phyloP scores from a whole-genome alignment of 176 grass and related monocot species.

The Chrysopogon serrulatus region DNA sequence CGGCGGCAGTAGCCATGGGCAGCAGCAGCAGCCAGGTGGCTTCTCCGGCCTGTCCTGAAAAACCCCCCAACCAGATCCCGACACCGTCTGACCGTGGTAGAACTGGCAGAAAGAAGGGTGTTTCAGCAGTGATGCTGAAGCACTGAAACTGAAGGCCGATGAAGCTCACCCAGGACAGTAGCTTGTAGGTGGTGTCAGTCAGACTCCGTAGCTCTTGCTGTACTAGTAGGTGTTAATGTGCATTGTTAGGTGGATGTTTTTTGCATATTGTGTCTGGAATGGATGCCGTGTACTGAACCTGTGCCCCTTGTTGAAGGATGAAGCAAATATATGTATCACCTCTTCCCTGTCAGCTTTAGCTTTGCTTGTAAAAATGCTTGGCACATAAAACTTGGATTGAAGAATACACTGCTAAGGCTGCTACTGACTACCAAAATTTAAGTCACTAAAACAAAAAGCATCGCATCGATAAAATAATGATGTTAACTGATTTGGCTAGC shows the following conservation, averaged over 20 bases:
- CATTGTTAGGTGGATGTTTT: background rate
- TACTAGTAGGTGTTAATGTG: slow-evolving; percentile 17
- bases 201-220: slow-evolving; percentile 10
- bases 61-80: slow-evolving; percentile 12
- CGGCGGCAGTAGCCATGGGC: slow-evolving; percentile 48
- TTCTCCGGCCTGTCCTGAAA: slow-evolving; percentile 78
- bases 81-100: background rate
- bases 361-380: background rate
- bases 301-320: background rate
- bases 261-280: background rate
- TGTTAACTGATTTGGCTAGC: too few relatives aligned
- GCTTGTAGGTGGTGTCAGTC: background rate
- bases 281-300: background rate
- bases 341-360: background rate
- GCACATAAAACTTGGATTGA: background rate
- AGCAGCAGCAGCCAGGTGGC: slow-evolving; percentile 45
- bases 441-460: too few relatives aligned
- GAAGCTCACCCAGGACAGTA: background rate
- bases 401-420: too few relatives aligned
- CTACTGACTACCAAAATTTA: background rate
- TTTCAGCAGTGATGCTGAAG: too few relatives aligned
- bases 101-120: background rate
- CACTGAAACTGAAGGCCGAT: background rate
- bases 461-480: too few relatives aligned
- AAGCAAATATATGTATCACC: background rate